A percentile compares a stretch with the other conserved stretches of the same genome.
Conservation (phyloP, 192 early-diverging fungal species). For the Gaertneriomyces sp. region DNA sequence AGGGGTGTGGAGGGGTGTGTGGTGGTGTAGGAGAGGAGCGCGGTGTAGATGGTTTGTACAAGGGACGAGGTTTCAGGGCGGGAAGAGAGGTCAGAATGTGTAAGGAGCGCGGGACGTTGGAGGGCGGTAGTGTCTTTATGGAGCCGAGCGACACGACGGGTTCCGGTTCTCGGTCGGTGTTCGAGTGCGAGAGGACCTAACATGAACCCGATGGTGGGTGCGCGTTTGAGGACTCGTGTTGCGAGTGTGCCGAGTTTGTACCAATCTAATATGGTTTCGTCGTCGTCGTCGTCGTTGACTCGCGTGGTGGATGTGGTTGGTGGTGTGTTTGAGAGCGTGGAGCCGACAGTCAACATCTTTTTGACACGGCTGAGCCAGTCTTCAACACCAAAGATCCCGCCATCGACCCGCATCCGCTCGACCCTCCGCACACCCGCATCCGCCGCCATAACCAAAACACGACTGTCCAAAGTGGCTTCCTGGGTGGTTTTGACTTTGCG, state of each 20-base stretch:
- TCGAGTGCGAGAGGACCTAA: slow-evolving; percentile 68
- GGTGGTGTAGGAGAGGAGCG: slow-evolving; percentile 52
- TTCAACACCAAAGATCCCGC: slow-evolving; percentile 69
- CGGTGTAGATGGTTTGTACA: slow-evolving; percentile 64
- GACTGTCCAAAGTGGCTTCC: slow-evolving; percentile 89
- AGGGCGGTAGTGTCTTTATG: slow-evolving; percentile 15
- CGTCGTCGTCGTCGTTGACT: slow-evolving; percentile 37
- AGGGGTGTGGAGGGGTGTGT: slow-evolving; percentile 4
- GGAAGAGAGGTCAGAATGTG: neutral
- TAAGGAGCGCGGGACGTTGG: slow-evolving; percentile 15
- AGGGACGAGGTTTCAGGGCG: slow-evolving; percentile 69
- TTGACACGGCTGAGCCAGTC: slow-evolving; percentile 58
- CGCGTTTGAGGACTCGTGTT: slow-evolving; percentile 46
- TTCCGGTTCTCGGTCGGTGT: slow-evolving; percentile 42
- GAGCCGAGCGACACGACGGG: slow-evolving; percentile 24
- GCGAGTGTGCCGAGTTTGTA: slow-evolving; percentile 52
- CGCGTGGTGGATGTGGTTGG: slow-evolving; percentile 7
- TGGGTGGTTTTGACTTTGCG: slow-evolving; percentile 67
- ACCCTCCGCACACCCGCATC: slow-evolving; percentile 74
- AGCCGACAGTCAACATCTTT: no score
- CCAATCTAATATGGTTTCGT: slow-evolving; percentile 55
- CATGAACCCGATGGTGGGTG: slow-evolving; percentile 75
- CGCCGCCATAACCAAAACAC: slow-evolving; percentile 68
- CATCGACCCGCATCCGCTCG: slow-evolving; percentile 70
- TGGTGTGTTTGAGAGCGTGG: neutral